Conservation (phyloP, 306 rosid genomes). For the Lithocarpus polystachyus region DNA sequence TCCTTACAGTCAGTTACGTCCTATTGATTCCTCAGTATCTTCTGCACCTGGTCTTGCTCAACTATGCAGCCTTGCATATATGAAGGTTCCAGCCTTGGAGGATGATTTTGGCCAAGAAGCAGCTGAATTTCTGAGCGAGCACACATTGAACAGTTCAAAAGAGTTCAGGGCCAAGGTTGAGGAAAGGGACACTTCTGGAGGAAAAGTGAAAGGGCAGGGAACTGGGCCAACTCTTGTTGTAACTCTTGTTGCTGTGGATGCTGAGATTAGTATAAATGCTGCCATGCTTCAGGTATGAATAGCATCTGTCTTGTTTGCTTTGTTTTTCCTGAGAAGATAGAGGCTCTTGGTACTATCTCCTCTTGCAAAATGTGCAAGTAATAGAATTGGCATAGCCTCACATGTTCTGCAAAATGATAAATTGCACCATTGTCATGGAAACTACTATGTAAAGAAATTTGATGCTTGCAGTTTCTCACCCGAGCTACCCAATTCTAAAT, state of each 20-base stretch:
- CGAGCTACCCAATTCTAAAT: not conserved
- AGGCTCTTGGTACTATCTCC: not conserved
- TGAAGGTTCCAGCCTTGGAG: conserved; percentile 78
- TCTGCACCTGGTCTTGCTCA: conserved; percentile 88
- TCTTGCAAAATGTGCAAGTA: not conserved
- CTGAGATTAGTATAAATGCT: conserved; percentile 85
- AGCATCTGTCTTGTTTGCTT: not conserved
- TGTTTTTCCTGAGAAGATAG: not conserved
- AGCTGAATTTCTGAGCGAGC: conserved; percentile 75
- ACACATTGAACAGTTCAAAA: conserved; percentile 51
- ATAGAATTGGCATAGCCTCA: not conserved
- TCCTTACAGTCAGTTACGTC: conserved; percentile 67
- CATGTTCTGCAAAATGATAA: not conserved
- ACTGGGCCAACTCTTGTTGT: conserved; percentile 73
- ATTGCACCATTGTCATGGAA: not conserved
- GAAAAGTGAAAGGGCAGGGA: conserved; percentile 90
- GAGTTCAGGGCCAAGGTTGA: conserved; percentile 88
- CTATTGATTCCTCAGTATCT: conserved; percentile 76
- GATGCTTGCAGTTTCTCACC: not conserved
- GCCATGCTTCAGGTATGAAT: conserved; percentile 81
- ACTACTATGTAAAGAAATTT: not conserved
- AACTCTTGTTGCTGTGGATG: conserved; percentile 80
- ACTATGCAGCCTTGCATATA: conserved; percentile 83
- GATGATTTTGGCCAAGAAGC: conserved; percentile 96
- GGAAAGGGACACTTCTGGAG: conserved; percentile 82